phyloP scores from a whole-genome alignment of 2,329 filamentous ascomycete species.

The Daldinia eschscholtzii region DNA sequence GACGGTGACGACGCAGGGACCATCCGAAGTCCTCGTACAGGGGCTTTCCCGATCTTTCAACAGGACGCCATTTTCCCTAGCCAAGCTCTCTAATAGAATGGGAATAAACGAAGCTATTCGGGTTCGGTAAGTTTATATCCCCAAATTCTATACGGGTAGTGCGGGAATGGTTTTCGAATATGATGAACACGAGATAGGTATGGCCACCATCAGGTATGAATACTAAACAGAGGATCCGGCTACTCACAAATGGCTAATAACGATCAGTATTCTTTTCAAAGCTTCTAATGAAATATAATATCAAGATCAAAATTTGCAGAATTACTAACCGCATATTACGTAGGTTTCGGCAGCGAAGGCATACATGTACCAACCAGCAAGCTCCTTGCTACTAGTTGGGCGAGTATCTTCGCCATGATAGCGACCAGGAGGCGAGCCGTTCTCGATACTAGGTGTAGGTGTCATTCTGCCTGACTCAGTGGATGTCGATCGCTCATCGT shows the following conservation, averaged over 20 bases:
- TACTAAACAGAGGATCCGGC: slow-evolving; percentile 10
- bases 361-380: slow-evolving; percentile 95
- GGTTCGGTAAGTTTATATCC: slow-evolving; percentile 36
- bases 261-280: slow-evolving; percentile 28
- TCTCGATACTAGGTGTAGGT: slow-evolving; percentile 54
- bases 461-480: slow-evolving; percentile 56
- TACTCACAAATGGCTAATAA: slow-evolving; percentile 49
- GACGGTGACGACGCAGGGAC: slow-evolving; percentile 85
- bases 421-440: slow-evolving; percentile 59
- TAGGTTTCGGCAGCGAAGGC: slow-evolving; percentile 97
- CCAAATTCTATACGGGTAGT: slow-evolving; percentile 17
- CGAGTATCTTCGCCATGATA: slow-evolving; percentile 89
- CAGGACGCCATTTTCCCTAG: slow-evolving; percentile 90
- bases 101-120: slow-evolving; percentile 88
- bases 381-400: slow-evolving; percentile 88
- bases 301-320: background rate
- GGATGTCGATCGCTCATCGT: slow-evolving; percentile 73
- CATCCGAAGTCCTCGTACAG: slow-evolving; percentile 75
- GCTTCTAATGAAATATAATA: background rate
- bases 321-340: slow-evolving; percentile 85
- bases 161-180: slow-evolving; percentile 17
- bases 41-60: slow-evolving; percentile 80
- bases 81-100: slow-evolving; percentile 92
- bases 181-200: slow-evolving; percentile 1
- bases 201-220: background rate